Evolutionary conservation across 2,329 filamentous ascomycete species (phyloP), one percentile per base, ranked within the genome.

Genomic region (Colletotrichum chlorophyti): DNA sequence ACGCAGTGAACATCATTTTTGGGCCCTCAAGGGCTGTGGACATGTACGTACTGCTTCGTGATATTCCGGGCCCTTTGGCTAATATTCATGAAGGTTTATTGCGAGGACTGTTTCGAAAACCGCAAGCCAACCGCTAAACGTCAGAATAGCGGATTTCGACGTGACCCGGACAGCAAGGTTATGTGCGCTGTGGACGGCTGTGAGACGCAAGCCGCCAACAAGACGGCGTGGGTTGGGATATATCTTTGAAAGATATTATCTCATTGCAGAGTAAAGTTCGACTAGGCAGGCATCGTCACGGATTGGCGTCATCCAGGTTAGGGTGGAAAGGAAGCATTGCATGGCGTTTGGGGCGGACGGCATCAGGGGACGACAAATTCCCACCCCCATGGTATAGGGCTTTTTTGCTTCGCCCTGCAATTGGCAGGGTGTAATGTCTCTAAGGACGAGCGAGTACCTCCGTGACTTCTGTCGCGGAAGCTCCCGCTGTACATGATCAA

Each of bases 21-120:
- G 93, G 93, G 89, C 95, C 1, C 82, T 95, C 31, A 97, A 93
- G 74, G 83, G 83, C 48, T 99, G 95, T 71, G 95, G 95, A 63
- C 95, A 99, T 77, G 95, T 98, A 83, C 69, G 81, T 72, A 24
- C 55, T 19, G 65, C 40, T 11, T 6, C 34, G 9, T 14, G 5
- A 9, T 15, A 17, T 27, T 9, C 12, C 21, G n/a, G 11, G 3
- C 15, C 10, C n/a, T 29, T 12, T 24, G 52, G 12, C 47, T 23
- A 1, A 31, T 15, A 19, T 12, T 15, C 15, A 15, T 9, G 10
- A 37, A 88, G 85, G 85, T 88, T 12, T 89, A 86, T 67, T 89
- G 86, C 71, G 81, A 80, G 57, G 75, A 76, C 8, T 89, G 86
- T 71, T 88, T 79, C 64, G 84, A 88, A 52, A 78, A 81, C 61